These are phyloP conservation scores for Bryoglossum gracile DNA, from an alignment of 495 filamentous ascomycete genomes.

Conservation along the genomic window DNA sequence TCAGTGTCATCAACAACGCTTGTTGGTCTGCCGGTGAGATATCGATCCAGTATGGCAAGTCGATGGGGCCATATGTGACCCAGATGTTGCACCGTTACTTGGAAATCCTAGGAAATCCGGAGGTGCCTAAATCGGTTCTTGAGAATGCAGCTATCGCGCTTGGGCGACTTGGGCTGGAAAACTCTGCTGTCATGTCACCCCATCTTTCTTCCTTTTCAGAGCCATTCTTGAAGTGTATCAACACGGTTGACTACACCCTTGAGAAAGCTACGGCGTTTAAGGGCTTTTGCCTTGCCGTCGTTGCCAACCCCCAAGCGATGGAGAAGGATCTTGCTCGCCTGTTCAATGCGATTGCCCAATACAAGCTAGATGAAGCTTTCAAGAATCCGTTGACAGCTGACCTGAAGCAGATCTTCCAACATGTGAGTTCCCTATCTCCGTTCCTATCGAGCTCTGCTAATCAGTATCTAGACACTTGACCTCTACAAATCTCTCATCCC, in stretches of 20 bases:
- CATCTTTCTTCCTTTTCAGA: constrained; percentile 74
- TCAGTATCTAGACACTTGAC: constrained; percentile 57
- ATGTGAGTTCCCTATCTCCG: constrained; percentile 30
- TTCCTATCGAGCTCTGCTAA: neutral
- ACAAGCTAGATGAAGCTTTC: constrained; percentile 27
- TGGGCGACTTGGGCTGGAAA: constrained; percentile 81
- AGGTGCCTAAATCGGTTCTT: constrained; percentile 82
- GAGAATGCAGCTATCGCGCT: constrained; percentile 95
- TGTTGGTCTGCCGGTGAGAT: constrained; percentile 98
- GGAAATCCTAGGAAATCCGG: constrained; percentile 70
- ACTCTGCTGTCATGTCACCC: constrained; percentile 67
- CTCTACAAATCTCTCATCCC: constrained; percentile 82
- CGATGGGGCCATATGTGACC: constrained; percentile 69
- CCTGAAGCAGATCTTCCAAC: constrained; percentile 37
- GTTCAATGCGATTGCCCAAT: constrained; percentile 76
- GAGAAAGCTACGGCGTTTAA: constrained; percentile 92
- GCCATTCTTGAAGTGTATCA: constrained; percentile 74
- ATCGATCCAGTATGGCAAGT: constrained; percentile 64
- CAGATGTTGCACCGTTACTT: constrained; percentile 67
- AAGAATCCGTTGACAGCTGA: constrained; percentile 26
- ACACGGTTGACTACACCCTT: constrained; percentile 77
- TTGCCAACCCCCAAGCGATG: constrained; percentile 86
- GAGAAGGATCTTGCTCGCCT: constrained; percentile 75
- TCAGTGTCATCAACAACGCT: constrained; percentile 93
- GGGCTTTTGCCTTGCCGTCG: constrained; percentile 79